phyloP scores from a whole-genome alignment of 495 filamentous ascomycete species.

The Pyronema domesticum region DNA sequence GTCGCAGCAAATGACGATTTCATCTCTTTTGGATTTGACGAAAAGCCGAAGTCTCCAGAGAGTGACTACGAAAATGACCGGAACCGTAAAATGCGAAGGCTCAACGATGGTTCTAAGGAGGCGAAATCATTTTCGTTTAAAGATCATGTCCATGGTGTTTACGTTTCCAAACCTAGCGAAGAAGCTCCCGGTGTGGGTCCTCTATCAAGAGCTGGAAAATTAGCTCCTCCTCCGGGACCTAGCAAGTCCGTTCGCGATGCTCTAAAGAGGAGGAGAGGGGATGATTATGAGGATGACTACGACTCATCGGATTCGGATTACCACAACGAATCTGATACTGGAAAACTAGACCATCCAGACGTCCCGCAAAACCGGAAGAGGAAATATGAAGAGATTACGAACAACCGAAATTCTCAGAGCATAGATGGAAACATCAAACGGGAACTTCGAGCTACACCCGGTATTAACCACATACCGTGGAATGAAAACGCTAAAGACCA shows the following conservation, averaged over 20 bases:
- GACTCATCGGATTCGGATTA: conserved; percentile 1
- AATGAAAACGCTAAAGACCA: conserved; percentile 28
- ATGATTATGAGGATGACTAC: not conserved
- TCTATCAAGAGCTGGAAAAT: not conserved
- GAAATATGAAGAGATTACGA: conserved; percentile 18
- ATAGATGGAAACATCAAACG: conserved; percentile 48
- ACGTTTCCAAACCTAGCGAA: not conserved
- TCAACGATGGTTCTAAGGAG: conserved; percentile 1
- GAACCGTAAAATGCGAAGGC: conserved; percentile 26
- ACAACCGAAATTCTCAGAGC: conserved; percentile 50
- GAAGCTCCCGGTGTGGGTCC: not conserved
- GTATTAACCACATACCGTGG: conserved; percentile 21
- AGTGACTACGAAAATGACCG: conserved; percentile 21
- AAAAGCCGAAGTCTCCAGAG: conserved; percentile 11
- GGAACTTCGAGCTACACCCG: conserved; percentile 7
- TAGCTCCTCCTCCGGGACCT: not conserved
- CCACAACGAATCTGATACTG: not conserved
- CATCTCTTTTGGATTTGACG: conserved; percentile 31
- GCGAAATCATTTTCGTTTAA: not conserved
- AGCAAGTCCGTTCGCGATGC: not conserved
- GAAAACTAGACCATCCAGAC: not conserved
- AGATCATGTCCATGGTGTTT: not conserved
- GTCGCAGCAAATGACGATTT: conserved; percentile 28
- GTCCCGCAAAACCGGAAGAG: conserved; percentile 16
- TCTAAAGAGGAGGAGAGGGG: not conserved